Percentiles rank a stretch among this genome's conserved stretches.
These are phyloP conservation scores for Pleurotus tuber-regium DNA, from an alignment of 768 basidiomycete genomes.

Conservation along the genomic window DNA sequence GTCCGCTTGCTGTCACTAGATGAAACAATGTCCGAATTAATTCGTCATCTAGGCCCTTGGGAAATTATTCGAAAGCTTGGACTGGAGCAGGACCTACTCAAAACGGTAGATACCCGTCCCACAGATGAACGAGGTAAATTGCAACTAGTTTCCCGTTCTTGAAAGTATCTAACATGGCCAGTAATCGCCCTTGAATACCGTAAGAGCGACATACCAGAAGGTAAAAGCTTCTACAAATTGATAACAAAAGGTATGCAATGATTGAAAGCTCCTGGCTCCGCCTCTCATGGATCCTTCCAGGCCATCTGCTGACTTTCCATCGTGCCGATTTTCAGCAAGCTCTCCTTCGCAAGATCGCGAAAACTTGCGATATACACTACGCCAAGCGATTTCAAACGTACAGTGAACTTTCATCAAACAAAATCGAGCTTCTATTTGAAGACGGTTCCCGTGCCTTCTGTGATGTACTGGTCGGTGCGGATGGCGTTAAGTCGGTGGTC, in stretches of 20 bases:
- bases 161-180: constrained; percentile 21
- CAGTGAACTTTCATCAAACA: constrained; percentile 36
- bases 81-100: constrained; percentile 44
- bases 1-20: constrained; percentile 16
- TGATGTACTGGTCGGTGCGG: constrained; percentile 70
- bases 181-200: constrained; percentile 54
- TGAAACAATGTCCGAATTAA: not conserved
- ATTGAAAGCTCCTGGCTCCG: constrained; percentile 4
- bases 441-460: constrained; percentile 60
- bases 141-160: not conserved
- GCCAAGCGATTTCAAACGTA: constrained; percentile 62
- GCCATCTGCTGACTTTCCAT: constrained; percentile 47
- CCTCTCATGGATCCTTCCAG: constrained; percentile 10
- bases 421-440: constrained; percentile 52
- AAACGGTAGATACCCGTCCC: constrained; percentile 33
- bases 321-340: constrained; percentile 65
- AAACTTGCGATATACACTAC: constrained; percentile 44
- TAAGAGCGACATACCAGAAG: constrained; percentile 52
- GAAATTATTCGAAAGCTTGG: constrained; percentile 43
- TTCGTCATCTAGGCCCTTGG: constrained; percentile 39
- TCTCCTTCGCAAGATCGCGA: constrained; percentile 48
- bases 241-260: constrained; percentile 50
- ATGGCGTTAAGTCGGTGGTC: constrained; percentile 61
- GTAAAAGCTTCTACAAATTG: constrained; percentile 51
- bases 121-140: constrained; percentile 36